Conservation (phyloP, 768 basidiomycete species). For the Jaapia argillacea region DNA sequence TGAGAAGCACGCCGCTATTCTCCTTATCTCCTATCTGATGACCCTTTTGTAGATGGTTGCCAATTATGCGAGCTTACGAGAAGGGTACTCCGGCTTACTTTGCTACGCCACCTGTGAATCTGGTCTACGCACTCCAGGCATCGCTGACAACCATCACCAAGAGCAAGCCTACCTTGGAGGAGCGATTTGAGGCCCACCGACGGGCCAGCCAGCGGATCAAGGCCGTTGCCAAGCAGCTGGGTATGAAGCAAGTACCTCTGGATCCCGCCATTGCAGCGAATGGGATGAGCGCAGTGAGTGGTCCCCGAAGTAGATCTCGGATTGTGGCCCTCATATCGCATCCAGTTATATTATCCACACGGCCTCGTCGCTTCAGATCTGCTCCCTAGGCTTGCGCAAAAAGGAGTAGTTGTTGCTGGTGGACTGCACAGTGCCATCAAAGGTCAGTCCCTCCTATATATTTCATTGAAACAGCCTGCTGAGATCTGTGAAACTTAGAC, state of each 20-base stretch:
- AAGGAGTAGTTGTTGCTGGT: constrained; percentile 75
- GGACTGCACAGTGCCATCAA: constrained; percentile 81
- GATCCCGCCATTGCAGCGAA: constrained; percentile 64
- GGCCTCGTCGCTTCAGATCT: constrained; percentile 73
- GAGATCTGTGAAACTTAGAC: constrained; percentile 29
- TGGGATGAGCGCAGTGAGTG: constrained; percentile 83
- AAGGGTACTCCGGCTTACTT: constrained; percentile 76
- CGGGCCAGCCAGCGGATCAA: constrained; percentile 63
- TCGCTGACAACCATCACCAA: constrained; percentile 67
- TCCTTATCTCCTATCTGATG: constrained; percentile 1
- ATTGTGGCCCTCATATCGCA: constrained; percentile 1
- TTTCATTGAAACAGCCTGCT: constrained; percentile 1
- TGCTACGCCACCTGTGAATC: constrained; percentile 91
- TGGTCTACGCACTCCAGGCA: constrained; percentile 85
- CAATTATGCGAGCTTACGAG: constrained; percentile 93
- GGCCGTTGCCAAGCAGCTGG: constrained; percentile 50
- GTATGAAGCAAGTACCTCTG: constrained; percentile 64
- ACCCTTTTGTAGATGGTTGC: constrained; percentile 55
- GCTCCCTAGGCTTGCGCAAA: constrained; percentile 60
- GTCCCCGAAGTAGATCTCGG: background rate
- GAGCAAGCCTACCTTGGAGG: constrained; percentile 52
- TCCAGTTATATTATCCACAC: constrained; percentile 72
- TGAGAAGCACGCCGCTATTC: constrained; percentile 18
- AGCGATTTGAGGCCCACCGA: constrained; percentile 71
- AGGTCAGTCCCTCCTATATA: constrained; percentile 31